A percentile compares a stretch with the other conserved stretches of the same genome.
Evolutionary conservation across 2,329 filamentous ascomycete species (phyloP).

Genomic region (Talaromyces albobiverticillius): DNA sequence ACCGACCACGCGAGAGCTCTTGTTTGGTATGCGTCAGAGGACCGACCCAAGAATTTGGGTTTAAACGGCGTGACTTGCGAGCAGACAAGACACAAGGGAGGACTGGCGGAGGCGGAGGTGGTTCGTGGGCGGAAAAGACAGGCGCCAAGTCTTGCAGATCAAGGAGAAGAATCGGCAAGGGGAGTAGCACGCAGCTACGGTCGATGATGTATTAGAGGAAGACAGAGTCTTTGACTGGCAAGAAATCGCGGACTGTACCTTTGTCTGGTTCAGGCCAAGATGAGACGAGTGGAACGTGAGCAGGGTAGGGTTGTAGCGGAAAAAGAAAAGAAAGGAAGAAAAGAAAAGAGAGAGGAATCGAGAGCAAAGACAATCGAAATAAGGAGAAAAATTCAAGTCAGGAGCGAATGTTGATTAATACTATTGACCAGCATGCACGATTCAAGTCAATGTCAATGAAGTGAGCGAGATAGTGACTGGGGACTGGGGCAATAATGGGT

Average conservation of each 20-base stretch:
- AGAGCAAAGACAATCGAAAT: not conserved
- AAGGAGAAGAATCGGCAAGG: slow-evolving; percentile 7
- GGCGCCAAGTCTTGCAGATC: slow-evolving; percentile 12
- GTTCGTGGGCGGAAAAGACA: slow-evolving; percentile 12
- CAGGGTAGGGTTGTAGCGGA: not conserved
- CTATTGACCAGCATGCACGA: not conserved
- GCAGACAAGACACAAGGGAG: slow-evolving; percentile 1
- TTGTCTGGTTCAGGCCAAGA: not conserved
- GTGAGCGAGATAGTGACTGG: not conserved
- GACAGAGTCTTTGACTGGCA: not conserved
- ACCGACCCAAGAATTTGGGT: not conserved
- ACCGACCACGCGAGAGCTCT: slow-evolving; percentile 6
- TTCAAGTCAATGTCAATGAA: no score
- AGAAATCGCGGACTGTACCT: not conserved
- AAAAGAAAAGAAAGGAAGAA: not conserved
- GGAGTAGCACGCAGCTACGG: not conserved
- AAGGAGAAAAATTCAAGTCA: not conserved
- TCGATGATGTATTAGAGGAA: not conserved
- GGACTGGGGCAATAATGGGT: not conserved
- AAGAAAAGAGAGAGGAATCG: no score
- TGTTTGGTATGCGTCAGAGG: slow-evolving; percentile 6
- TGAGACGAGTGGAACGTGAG: not conserved
- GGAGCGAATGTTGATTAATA: no score
- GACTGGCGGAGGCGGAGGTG: slow-evolving; percentile 6
- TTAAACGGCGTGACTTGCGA: not conserved